These are phyloP conservation scores for Phytophthora fragariae DNA, from an alignment of 352 stramenopile genomes.

Conservation along the genomic window DNA sequence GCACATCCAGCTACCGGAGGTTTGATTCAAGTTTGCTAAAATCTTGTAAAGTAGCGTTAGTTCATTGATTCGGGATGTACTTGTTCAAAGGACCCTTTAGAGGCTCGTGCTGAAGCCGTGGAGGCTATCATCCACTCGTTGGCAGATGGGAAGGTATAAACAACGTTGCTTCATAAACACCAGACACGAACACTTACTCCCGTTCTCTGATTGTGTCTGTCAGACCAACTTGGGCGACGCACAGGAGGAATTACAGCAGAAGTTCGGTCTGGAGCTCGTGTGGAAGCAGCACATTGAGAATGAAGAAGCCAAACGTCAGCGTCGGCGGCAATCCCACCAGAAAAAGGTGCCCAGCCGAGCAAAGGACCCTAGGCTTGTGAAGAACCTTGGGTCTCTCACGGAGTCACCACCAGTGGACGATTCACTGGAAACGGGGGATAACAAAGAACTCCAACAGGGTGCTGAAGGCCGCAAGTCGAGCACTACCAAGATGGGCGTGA, in stretches of 20 bases:
- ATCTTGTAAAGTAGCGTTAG: not conserved
- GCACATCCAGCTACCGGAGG: constrained; percentile 65
- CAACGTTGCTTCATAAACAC: not conserved
- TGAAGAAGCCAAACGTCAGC: constrained; percentile 45
- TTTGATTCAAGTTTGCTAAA: constrained; percentile 15
- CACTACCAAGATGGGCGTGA: not conserved
- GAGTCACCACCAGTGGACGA: not conserved
- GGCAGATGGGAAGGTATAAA: constrained; percentile 49
- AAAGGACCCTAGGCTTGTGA: constrained; percentile 10
- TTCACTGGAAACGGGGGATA: not conserved
- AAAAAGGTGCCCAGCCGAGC: constrained; percentile 23
- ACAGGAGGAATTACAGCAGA: constrained; percentile 64
- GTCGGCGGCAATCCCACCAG: constrained; percentile 36
- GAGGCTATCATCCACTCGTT: constrained; percentile 52
- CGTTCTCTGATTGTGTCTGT: not conserved
- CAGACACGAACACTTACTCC: not conserved
- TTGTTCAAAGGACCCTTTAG: constrained; percentile 44
- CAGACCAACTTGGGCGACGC: constrained; percentile 55
- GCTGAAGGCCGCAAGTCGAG: not conserved
- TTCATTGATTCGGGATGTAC: no score
- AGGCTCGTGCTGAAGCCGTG: constrained; percentile 44
- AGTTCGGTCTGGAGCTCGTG: constrained; percentile 57
- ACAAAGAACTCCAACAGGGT: not conserved
- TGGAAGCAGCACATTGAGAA: constrained; percentile 61
- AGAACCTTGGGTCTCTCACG: constrained; percentile 5